Percentiles rank a stretch among this genome's conserved stretches.
phyloP scores from a whole-genome alignment of 2,329 filamentous ascomycete species.

The Tolypocladium album region DNA sequence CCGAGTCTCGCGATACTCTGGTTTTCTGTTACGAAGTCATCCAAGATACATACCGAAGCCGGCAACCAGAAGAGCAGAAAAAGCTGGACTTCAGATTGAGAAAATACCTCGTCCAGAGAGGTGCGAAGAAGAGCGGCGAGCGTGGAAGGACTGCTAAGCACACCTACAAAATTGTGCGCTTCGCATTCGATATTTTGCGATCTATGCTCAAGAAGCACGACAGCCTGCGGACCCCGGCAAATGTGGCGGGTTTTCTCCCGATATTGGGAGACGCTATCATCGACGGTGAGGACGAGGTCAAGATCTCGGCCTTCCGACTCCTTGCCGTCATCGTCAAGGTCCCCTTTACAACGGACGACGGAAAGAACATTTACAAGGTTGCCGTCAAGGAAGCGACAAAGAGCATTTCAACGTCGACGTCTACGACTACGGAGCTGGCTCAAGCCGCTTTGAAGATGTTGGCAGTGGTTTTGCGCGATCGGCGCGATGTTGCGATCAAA shows the following conservation, averaged over 20 bases:
- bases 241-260: conserved; percentile 77
- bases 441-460: conserved; percentile 86
- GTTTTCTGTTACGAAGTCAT: conserved; percentile 93
- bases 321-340: conserved; percentile 78
- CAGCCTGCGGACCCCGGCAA: conserved; percentile 64
- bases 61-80: conserved; percentile 37
- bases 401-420: conserved; percentile 64
- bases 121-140: conserved; percentile 62
- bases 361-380: conserved; percentile 54
- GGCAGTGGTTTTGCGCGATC: conserved; percentile 73
- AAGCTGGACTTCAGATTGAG: conserved; percentile 52
- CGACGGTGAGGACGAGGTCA: conserved; percentile 82
- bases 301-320: conserved; percentile 77
- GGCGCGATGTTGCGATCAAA: conserved; percentile 63
- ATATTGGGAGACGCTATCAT: conserved; percentile 82
- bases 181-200: conserved; percentile 78
- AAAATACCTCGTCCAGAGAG: conserved; percentile 72
- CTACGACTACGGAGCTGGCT: conserved; percentile 71
- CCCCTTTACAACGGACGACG: conserved; percentile 63
- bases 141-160: conserved; percentile 67
- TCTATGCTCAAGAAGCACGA: conserved; percentile 81
- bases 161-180: conserved; percentile 77
- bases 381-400: conserved; percentile 80
- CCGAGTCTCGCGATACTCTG: conserved; percentile 72
- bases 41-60: conserved; percentile 67